Evolutionary conservation across 192 early-diverging fungal species (phyloP).

Genomic region (Chytriomyces sp.): DNA sequence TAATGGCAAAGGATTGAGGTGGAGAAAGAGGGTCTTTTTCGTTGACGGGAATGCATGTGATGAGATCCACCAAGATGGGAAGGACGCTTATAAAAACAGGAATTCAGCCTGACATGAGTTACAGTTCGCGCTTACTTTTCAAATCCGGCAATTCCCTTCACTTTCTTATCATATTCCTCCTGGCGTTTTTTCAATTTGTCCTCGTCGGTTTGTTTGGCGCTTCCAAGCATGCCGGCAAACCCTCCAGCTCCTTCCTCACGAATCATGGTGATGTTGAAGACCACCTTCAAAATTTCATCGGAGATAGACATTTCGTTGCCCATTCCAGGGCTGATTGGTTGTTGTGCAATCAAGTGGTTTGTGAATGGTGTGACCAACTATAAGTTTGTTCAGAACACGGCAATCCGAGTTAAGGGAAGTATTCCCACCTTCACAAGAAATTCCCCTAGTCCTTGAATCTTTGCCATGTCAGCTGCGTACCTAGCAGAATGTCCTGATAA

Average conservation of each 20-base stretch:
- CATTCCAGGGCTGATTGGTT: constrained; percentile 7
- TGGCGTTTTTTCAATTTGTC: not conserved
- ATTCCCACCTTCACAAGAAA: not conserved
- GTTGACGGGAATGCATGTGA: constrained; percentile 28
- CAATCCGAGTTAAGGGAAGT: not conserved
- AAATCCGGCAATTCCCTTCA: constrained; percentile 10
- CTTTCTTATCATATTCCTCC: constrained; percentile 23
- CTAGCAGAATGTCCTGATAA: constrained; percentile 46
- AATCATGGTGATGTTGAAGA: constrained; percentile 47
- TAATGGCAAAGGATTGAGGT: constrained; percentile 78
- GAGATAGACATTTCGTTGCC: constrained; percentile 29
- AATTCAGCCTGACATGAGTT: not conserved
- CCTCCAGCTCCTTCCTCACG: constrained; percentile 12
- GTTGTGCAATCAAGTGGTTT: constrained; percentile 10
- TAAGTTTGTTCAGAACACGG: constrained; percentile 16
- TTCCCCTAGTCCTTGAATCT: not conserved
- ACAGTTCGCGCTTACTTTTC: not conserved
- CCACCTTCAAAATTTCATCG: constrained; percentile 47
- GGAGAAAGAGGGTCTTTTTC: constrained; percentile 58
- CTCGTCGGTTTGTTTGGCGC: not conserved
- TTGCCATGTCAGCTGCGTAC: constrained; percentile 7
- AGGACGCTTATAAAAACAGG: constrained; percentile 36
- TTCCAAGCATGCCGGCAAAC: not conserved
- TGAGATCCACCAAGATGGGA: constrained; percentile 31
- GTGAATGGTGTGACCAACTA: not conserved